Evolutionary conservation across 306 rosid species (phyloP), one percentile per base, ranked within the genome.

Genomic region (Castanospermum australe): DNA sequence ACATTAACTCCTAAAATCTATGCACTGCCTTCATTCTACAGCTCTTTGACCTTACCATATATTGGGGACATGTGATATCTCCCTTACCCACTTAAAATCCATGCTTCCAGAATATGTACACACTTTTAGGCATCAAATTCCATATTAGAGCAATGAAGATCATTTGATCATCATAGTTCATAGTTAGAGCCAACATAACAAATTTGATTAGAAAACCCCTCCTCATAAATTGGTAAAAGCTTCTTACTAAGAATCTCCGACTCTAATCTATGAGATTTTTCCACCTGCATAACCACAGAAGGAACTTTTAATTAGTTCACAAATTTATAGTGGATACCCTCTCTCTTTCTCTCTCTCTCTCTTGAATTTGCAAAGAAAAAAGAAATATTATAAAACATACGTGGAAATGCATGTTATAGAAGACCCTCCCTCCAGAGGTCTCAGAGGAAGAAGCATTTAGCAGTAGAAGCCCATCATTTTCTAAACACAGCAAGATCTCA

Each of bases 361-460:
- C n/a, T n/a, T n/a, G n/a, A 28, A 28, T 24, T 17, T 2, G 4
- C 13, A 18, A 14, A 32, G 4, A 3, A 32, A 7, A 7, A 32
- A 32, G 8, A 33, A 35, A 35, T 3, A 36, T 8, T 17, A 61
- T 62, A 13, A 62, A 62, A 14, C 38, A 4, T 67, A 85, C 93
- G 80, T 81, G 84, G 12, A 89, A 73, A 67, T 89, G 90, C 41
- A 89, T 13, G 67, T 39, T 60, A 28, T 74, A 79, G 83, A 90
- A 82, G 30, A 78, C 21, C 72, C 71, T 86, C 17, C 82, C 90
- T 55, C 63, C 83, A 52, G 57, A 77, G 2, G 89, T 77, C 84
- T 84, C 77, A 17, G 84, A 84, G 39, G 86, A 81, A 75, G 89
- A 86, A 77, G 87, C 89, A 75, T 88, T 62, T 13, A 82, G 71